Evolutionary conservation across 305 asterid species (phyloP), one percentile per base, ranked within the genome.

Genomic region (Fraxinus baroniana): DNA sequence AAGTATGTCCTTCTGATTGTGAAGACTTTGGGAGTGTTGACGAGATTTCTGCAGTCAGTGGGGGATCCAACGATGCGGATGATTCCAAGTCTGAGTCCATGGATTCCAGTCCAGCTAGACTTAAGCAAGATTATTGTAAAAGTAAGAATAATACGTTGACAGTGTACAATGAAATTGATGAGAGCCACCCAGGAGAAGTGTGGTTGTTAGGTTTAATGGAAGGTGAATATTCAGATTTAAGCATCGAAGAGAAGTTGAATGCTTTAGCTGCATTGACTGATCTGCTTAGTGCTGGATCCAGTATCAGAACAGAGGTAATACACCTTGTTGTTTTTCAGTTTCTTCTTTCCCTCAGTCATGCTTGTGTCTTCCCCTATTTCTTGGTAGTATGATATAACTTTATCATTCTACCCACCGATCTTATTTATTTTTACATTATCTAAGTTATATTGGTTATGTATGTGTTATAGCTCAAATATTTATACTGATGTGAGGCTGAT

Each of bases 131-230:
- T 86, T 86, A 37, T 80, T 78, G 79, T 81, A 80, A 85, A 76
- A 84, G 84, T 80, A 81, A 83, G 79, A 77, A 73, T 72, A 81
- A 84, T 26, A 75, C 74, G 80, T 77, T 79, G 86, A 79, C 77
- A 70, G 85, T 88, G 75, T 82, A 83, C 80, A 85, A 91, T 78
- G 99, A 93, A 91, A 96, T 96, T 86, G 99, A 96, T 86, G 99
- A 96, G 86, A 93, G 99, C 93, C 89, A 91, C 88, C 89, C 97
- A 55, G 99, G 97, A 86, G 98, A 96, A 89, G 91, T 85, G 68
- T 96, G 99, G 99, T 80, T 92, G 86, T 85, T 93, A 82, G 98
- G 98, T 83, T 90, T 96, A 70, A 90, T 91, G 97, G 99, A 96
- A 89, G 92, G 99, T 80, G 99, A 93, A 88, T 94, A 96, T 92